A percentile compares a stretch with the other conserved stretches of the same genome.
Evolutionary conservation across 306 rosid species (phyloP).

Genomic region (Trifolium repens): DNA sequence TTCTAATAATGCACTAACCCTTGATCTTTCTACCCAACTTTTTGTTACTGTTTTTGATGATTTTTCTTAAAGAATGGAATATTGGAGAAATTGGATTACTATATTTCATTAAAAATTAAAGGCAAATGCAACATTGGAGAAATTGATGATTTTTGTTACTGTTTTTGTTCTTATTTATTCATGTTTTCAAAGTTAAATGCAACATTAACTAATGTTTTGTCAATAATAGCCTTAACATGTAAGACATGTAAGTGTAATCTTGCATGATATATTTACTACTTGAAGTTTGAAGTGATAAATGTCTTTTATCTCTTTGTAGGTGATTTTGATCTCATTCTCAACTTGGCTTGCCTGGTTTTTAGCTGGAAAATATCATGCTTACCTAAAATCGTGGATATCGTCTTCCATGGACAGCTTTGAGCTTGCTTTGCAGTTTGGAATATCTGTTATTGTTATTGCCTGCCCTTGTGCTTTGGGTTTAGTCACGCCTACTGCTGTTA

Average conservation of each 20-base stretch:
- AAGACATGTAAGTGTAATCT: background rate
- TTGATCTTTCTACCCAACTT: slow-evolving; percentile 35
- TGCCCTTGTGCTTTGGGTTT: slow-evolving; percentile 98
- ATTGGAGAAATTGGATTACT: too few species aligned
- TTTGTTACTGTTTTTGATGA: background rate
- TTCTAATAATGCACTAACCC: slow-evolving; percentile 30
- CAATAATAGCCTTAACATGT: background rate
- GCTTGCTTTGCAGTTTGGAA: slow-evolving; percentile 93
- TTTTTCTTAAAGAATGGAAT: too few species aligned
- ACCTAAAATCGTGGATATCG: slow-evolving; percentile 82
- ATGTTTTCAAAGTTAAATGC: background rate
- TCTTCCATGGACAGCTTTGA: slow-evolving; percentile 83
- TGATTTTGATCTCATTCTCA: slow-evolving; percentile 63
- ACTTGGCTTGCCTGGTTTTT: slow-evolving; percentile 88
- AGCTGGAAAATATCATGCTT: slow-evolving; percentile 69
- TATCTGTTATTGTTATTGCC: slow-evolving; percentile 94
- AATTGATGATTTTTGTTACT: too few species aligned
- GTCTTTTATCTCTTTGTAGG: slow-evolving; percentile 52
- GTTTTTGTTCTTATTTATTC: too few species aligned
- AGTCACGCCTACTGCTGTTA: slow-evolving; percentile 90
- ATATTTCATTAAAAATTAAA: too few species aligned
- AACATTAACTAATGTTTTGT: background rate
- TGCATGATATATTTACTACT: too few species aligned
- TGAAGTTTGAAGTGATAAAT: background rate
- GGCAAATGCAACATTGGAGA: too few species aligned